Evolutionary conservation across 805 yeast genomes (phyloP).

Genomic region (Lipomyces sp.): DNA sequence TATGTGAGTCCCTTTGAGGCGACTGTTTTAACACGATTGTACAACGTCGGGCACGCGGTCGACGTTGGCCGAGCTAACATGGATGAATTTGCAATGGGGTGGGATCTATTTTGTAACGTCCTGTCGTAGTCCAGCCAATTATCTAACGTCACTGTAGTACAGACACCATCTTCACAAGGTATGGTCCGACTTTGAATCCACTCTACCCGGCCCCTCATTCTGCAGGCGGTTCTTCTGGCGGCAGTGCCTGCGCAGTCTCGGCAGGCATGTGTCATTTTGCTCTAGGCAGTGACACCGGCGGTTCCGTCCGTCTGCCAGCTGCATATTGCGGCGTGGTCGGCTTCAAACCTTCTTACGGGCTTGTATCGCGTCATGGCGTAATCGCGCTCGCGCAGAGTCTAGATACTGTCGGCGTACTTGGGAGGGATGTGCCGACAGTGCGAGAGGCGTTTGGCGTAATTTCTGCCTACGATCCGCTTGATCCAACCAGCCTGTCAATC

Average conservation of each 20-base stretch:
- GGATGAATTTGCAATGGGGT: slow-evolving; percentile 99
- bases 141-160: slow-evolving; percentile 23
- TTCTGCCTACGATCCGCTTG: slow-evolving; percentile 63
- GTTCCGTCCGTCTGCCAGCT: slow-evolving; percentile 91
- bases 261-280: slow-evolving; percentile 66
- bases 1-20: slow-evolving; percentile 83
- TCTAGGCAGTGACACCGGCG: slow-evolving; percentile 97
- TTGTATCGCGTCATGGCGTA: slow-evolving; percentile 90
- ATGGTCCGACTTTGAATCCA: slow-evolving; percentile 50
- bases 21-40: slow-evolving; percentile 65
- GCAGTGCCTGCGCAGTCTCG: slow-evolving; percentile 91
- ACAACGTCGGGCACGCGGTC: slow-evolving; percentile 54
- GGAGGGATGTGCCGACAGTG: slow-evolving; percentile 55
- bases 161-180: slow-evolving; percentile 47
- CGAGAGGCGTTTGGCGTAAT: slow-evolving; percentile 58
- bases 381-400: slow-evolving; percentile 90
- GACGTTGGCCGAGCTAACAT: slow-evolving; percentile 81
- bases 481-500: slow-evolving; percentile 65
- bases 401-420: slow-evolving; percentile 89
- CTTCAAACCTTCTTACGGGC: slow-evolving; percentile 92
- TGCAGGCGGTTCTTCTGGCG: slow-evolving; percentile 95
- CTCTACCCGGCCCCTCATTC: slow-evolving; percentile 49
- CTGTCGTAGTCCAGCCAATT: background rate
- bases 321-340: slow-evolving; percentile 84
- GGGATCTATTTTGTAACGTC: background rate